A percentile compares a stretch with the other conserved stretches of the same genome.
phyloP scores from a whole-genome alignment of 23 red algal species.

The Gracilaria gracilis region DNA sequence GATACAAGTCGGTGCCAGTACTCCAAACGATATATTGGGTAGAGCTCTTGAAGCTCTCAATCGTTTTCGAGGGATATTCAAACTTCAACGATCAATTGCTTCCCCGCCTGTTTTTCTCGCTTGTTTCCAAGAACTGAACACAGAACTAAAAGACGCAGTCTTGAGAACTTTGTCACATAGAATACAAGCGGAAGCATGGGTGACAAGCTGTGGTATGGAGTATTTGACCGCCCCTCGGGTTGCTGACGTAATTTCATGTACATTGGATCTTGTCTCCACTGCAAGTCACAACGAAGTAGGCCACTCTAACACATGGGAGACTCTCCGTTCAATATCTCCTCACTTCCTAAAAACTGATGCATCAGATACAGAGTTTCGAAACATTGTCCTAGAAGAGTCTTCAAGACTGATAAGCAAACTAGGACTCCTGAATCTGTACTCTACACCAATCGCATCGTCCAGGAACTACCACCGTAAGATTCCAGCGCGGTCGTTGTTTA shows the following conservation, averaged over 20 bases:
- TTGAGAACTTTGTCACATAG: slow-evolving; percentile 21
- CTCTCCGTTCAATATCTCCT: neutral
- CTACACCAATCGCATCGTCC: slow-evolving; percentile 8
- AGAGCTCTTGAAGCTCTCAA: slow-evolving; percentile 2
- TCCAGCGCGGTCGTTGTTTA: neutral
- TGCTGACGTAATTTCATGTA: slow-evolving; percentile 22
- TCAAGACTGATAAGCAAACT: slow-evolving; percentile 35
- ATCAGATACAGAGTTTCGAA: slow-evolving; percentile 1
- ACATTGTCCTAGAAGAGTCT: slow-evolving; percentile 15
- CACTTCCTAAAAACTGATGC: neutral
- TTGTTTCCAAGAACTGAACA: slow-evolving; percentile 50
- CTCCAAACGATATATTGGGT: neutral
- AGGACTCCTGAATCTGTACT: slow-evolving; percentile 42
- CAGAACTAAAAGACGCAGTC: slow-evolving; percentile 6
- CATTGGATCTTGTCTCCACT: slow-evolving; percentile 9
- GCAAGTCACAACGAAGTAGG: neutral
- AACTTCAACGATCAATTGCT: neutral
- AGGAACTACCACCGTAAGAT: slow-evolving; percentile 22
- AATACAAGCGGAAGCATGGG: slow-evolving; percentile 48
- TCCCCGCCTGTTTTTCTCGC: slow-evolving; percentile 14
- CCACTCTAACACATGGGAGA: neutral
- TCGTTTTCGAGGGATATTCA: slow-evolving; percentile 47
- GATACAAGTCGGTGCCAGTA: neutral
- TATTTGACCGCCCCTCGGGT: slow-evolving; percentile 19
- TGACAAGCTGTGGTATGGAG: slow-evolving; percentile 48